Evolutionary conservation across 2,329 filamentous ascomycete species (phyloP).

Genomic region (Chaetomium sp.): DNA sequence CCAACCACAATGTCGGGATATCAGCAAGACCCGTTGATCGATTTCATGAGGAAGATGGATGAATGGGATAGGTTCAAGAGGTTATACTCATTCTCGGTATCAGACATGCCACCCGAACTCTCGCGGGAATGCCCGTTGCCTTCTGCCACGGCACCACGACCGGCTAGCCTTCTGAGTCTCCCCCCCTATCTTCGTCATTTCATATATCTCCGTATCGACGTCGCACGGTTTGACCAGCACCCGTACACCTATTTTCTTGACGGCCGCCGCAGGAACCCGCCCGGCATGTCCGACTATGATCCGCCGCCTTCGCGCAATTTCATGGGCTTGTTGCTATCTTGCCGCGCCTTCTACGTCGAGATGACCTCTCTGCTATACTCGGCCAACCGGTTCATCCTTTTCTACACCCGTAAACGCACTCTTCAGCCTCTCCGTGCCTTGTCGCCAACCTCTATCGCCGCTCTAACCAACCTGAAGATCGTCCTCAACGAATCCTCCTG

Average conservation of each 20-base stretch:
- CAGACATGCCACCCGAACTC: no score
- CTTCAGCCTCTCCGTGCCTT: conserved; percentile 22
- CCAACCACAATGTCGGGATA: no score
- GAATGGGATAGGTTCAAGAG: no score
- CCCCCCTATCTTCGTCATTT: conserved; percentile 14
- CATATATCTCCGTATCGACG: conserved; percentile 11
- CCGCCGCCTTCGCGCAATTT: conserved; percentile 16
- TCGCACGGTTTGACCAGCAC: conserved; percentile 13
- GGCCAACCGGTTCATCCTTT: conserved; percentile 7
- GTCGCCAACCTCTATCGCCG: conserved; percentile 15
- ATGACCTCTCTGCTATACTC: neutral
- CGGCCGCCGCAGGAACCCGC: conserved; percentile 1
- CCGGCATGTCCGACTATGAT: neutral
- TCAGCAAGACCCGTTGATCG: no score
- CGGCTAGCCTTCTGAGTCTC: neutral
- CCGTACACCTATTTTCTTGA: conserved; percentile 15
- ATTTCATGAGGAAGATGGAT: no score
- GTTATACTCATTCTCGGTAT: no score
- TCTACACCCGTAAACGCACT: neutral
- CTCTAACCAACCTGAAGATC: conserved; percentile 23
- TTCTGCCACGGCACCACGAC: no score
- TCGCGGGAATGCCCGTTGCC: no score
- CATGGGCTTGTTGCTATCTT: conserved; percentile 5
- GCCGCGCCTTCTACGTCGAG: neutral
- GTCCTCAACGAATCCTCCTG: conserved; percentile 22